Conservation (phyloP, 805 yeast species). For the Saccharomycopsis sp. region DNA sequence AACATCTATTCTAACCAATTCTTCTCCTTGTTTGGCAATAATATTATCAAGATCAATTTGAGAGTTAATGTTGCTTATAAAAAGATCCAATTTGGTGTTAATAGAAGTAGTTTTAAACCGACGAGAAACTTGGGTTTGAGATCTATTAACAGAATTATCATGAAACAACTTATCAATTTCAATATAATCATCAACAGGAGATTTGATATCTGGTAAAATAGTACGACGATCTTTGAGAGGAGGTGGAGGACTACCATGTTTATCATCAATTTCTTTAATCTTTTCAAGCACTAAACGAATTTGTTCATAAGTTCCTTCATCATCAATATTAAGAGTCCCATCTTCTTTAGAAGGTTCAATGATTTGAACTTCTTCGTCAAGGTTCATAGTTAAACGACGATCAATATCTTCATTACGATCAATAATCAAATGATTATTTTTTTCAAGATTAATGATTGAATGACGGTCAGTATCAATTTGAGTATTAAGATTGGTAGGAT, state of each 20-base stretch:
- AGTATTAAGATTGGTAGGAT: no score
- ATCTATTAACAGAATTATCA: background rate
- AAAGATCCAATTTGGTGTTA: slow-evolving; percentile 13
- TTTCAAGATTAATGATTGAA: background rate
- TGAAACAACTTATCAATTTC: background rate
- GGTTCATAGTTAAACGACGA: background rate
- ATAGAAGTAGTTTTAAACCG: slow-evolving; percentile 9
- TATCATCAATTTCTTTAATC: slow-evolving; percentile 8
- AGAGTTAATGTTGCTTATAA: slow-evolving; percentile 12
- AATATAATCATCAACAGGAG: background rate
- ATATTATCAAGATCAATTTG: slow-evolving; percentile 1
- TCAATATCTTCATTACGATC: background rate
- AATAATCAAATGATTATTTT: no score
- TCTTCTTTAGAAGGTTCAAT: background rate
- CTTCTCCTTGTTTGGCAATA: slow-evolving; percentile 4
- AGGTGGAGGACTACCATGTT: background rate
- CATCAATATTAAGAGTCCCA: slow-evolving; percentile 7
- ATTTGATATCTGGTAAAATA: background rate
- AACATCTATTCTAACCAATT: slow-evolving; percentile 2
- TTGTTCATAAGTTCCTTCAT: slow-evolving; percentile 1
- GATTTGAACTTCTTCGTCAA: background rate
- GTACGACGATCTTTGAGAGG: background rate
- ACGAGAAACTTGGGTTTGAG: slow-evolving; percentile 5
- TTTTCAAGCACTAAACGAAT: slow-evolving; percentile 7
- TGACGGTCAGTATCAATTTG: background rate